phyloP scores from a whole-genome alignment of 2,329 filamentous ascomycete genomes.

The Calonectria fujianensis region DNA sequence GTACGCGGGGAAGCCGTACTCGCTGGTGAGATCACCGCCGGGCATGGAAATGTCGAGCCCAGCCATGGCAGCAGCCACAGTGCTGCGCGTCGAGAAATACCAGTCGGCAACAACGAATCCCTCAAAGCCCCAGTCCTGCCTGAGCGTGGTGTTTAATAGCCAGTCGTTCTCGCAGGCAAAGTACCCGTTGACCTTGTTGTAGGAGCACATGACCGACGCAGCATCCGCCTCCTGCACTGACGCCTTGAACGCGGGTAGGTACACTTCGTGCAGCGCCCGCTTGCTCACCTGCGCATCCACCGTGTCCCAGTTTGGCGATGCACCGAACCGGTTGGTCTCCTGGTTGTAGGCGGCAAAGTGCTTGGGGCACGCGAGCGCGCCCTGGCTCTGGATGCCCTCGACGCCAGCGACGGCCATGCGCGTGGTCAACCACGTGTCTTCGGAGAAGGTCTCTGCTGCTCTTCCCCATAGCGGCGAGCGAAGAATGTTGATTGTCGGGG shows the following conservation, averaged over 20 bases:
- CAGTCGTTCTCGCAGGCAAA: conserved; percentile 13
- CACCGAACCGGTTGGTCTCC: conserved; percentile 5
- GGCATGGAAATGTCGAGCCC: conserved; percentile 25
- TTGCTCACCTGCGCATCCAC: conserved; percentile 8
- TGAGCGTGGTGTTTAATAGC: conserved; percentile 7
- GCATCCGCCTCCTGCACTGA: conserved; percentile 22
- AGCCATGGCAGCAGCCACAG: conserved; percentile 11
- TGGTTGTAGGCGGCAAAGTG: conserved; percentile 19
- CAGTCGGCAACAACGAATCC: conserved; percentile 10
- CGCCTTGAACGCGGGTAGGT: conserved; percentile 6
- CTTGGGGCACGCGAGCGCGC: conserved; percentile 15
- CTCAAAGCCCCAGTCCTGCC: conserved; percentile 8
- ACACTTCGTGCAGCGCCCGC: conserved; percentile 7
- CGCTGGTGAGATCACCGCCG: background rate
- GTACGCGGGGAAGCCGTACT: conserved; percentile 11
- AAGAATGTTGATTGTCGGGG: conserved; percentile 8
- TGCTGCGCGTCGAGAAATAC: conserved; percentile 17
- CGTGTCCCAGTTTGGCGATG: conserved; percentile 4
- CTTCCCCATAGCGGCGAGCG: conserved; percentile 7
- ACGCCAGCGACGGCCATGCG: conserved; percentile 14
- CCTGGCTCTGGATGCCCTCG: conserved; percentile 19
- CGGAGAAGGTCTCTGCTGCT: conserved; percentile 7
- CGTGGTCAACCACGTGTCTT: conserved; percentile 18
- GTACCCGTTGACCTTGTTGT: conserved; percentile 14
- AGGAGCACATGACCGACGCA: conserved; percentile 13